Percentiles rank a stretch among this genome's conserved stretches.
These are phyloP conservation scores for Vigna unguiculata DNA, from an alignment of 306 rosid species.

Conservation along the genomic window DNA sequence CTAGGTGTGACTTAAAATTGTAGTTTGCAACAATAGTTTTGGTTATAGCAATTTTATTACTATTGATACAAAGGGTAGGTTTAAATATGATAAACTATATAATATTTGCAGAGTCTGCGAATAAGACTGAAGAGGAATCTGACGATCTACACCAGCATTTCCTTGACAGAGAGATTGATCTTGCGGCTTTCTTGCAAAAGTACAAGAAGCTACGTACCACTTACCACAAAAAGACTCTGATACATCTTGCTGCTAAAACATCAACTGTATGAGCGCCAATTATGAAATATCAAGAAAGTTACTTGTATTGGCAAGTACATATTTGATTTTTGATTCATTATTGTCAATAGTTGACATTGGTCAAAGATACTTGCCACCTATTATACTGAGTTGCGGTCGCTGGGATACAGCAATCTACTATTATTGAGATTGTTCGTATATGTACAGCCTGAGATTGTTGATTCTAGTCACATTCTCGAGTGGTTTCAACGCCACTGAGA, in stretches of 20 bases:
- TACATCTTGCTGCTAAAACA: conserved; percentile 85
- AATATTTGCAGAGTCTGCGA: conserved; percentile 70
- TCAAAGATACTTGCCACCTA: conserved; percentile 8
- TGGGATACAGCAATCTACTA: conserved; percentile 34
- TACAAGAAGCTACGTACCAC: conserved; percentile 81
- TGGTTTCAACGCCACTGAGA: conserved; percentile 5
- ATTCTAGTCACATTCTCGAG: not conserved
- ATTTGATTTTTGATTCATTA: conserved; percentile 35
- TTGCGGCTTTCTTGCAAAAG: conserved; percentile 68
- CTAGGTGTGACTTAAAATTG: conserved; percentile 62
- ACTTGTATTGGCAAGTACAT: not conserved
- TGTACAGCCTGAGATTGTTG: conserved; percentile 36
- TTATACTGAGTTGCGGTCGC: not conserved
- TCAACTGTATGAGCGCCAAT: conserved; percentile 42
- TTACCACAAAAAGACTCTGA: conserved; percentile 78
- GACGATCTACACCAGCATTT: conserved; percentile 76
- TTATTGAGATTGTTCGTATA: conserved; percentile 23
- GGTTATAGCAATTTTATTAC: conserved; percentile 3
- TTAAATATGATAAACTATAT: conserved; percentile 13
- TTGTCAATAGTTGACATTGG: conserved; percentile 24
- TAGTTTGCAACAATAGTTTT: conserved; percentile 28
- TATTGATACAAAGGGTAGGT: conserved; percentile 3
- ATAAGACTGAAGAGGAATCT: conserved; percentile 83
- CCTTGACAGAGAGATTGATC: conserved; percentile 71
- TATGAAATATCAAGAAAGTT: conserved; percentile 16